Base-by-base conservation (phyloP, 352 stramenopile genomes). In the Phytophthora pisi region DNA sequence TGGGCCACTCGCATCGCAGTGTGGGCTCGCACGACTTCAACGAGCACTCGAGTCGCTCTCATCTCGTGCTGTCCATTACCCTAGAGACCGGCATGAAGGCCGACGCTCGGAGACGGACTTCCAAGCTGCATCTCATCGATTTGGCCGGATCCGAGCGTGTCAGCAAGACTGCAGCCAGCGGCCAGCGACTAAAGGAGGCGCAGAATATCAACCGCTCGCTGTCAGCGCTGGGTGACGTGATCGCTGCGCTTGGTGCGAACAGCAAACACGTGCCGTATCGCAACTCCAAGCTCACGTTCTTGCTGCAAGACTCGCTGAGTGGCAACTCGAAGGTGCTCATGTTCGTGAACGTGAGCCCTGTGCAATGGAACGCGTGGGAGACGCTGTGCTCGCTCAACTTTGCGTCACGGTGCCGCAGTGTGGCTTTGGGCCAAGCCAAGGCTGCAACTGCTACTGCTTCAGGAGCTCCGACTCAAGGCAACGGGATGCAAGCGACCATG, bases 141-240 rank as follows among this genome's bases (percentile, higher is more conserved):
- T 70, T 98, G 18, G 91, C 92, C 1, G 92, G 92, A 13, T 94
- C 80, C 0, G 91, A 98, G 57, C 79, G 92, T 38, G 86, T 96
- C 15, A 90, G 84, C 62, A 97, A 97, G 70, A 98, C 91, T 2
- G 91, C 91, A 26, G 90, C 96, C 0, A 95, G 86, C 50, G 97
- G 96, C 0, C 86, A 98, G 30, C 80, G 95, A 5, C 73, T 99
- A 1, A 98, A 98, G 75, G 97, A 99, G 66, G 96, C 96, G 16
- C 93, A 97, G 58, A 97, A 93, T 68, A 99, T 99, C 77, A 99
- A 99, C 72, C 89, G 92, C 11, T 98, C 91, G 13, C 77, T 99
- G 0, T 97, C 91, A 2, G 92, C 91, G 5, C 79, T 99, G 7
- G 96, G 96, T 5, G 88, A 99, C 63, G 97, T 99, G 47, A 99